These are phyloP conservation scores for Xylaria sp. DNA, from an alignment of 2,329 filamentous ascomycete species.

Conservation along the genomic window DNA sequence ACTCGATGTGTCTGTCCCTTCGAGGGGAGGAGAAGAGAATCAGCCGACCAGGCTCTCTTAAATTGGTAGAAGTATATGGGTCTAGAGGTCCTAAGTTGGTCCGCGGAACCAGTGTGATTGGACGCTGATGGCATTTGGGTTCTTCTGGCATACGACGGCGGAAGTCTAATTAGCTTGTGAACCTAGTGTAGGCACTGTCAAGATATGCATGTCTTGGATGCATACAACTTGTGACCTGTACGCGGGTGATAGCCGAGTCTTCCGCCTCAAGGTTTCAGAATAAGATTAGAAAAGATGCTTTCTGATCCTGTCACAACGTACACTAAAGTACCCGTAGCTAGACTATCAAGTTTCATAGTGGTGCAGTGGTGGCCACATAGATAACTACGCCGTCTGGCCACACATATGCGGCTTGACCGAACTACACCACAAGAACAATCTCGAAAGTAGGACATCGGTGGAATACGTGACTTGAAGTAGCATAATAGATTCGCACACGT, in stretches of 20 bases:
- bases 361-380: background rate
- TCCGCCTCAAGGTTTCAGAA: constrained; percentile 25
- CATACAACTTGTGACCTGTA: constrained; percentile 18
- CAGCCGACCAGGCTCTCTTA: constrained; percentile 11
- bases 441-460: constrained; percentile 1
- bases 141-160: constrained; percentile 32
- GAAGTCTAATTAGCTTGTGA: constrained; percentile 40
- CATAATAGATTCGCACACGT: constrained; percentile 3
- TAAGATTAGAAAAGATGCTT: constrained; percentile 10
- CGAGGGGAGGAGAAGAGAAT: constrained; percentile 1
- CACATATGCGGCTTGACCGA: background rate
- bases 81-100: constrained; percentile 9
- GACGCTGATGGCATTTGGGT: constrained; percentile 30
- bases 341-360: background rate
- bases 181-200: constrained; percentile 23
- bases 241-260: constrained; percentile 21
- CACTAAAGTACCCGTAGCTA: constrained; percentile 3
- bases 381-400: background rate
- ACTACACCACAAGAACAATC: background rate
- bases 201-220: constrained; percentile 29
- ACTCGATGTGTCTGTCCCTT: constrained; percentile 6
- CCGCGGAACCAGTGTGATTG: constrained; percentile 18
- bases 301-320: constrained; percentile 7
- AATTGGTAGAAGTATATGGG: constrained; percentile 14
- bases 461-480: constrained; percentile 8